phyloP scores from a whole-genome alignment of 345 rosid genomes.

The Boechera divaricarpa region DNA sequence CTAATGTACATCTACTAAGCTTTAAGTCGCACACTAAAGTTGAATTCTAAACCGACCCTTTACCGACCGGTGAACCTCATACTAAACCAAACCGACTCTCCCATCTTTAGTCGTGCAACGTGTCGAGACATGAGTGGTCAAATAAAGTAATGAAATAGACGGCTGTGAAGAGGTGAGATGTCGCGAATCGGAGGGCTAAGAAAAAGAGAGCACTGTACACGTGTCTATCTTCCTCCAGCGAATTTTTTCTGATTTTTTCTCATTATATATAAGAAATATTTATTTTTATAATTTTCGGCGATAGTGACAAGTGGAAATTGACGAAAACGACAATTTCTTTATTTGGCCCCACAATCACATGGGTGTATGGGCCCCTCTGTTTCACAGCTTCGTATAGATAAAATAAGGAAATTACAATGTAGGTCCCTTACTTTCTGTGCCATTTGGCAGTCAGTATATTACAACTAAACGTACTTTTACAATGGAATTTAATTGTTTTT shows the following conservation, averaged over 20 bases:
- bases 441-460: constrained; percentile 14
- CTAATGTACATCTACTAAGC: background rate
- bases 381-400: constrained; percentile 29
- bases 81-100: constrained; percentile 3
- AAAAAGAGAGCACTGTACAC: constrained; percentile 23
- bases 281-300: background rate
- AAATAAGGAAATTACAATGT: constrained; percentile 31
- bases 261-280: background rate
- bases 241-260: no score
- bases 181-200: constrained; percentile 30
- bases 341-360: constrained; percentile 39
- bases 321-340: constrained; percentile 40
- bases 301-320: constrained; percentile 41
- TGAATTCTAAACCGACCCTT: background rate
- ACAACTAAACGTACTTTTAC: no score
- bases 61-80: constrained; percentile 8
- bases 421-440: constrained; percentile 33
- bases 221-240: constrained; percentile 34
- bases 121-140: constrained; percentile 8
- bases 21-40: background rate
- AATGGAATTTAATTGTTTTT: no score
- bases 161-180: constrained; percentile 17
- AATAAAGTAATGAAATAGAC: constrained; percentile 30
- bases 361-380: constrained; percentile 9
- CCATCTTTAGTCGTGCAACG: background rate